phyloP scores from a whole-genome alignment of 768 basidiomycete species.

The Paxillus involutus region DNA sequence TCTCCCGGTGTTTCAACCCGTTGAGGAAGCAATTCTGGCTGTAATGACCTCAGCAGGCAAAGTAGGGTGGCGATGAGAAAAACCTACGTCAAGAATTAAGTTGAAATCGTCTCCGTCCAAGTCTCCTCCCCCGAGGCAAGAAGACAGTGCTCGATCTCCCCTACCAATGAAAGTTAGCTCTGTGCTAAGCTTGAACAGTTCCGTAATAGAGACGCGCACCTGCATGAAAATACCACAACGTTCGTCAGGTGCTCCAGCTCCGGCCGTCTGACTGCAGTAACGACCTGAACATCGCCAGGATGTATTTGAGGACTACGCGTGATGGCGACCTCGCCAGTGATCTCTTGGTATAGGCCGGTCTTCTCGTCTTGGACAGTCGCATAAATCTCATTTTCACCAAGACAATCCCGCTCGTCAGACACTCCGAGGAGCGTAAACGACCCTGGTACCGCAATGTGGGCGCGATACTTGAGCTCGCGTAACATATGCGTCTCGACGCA shows the following conservation, averaged over 20 bases:
- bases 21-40: slow-evolving; percentile 33
- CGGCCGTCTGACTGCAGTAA: slow-evolving; percentile 40
- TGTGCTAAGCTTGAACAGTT: not conserved
- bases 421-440: slow-evolving; percentile 54
- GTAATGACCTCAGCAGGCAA: slow-evolving; percentile 7
- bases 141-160: slow-evolving; percentile 45
- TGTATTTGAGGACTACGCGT: slow-evolving; percentile 56
- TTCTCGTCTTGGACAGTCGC: slow-evolving; percentile 39
- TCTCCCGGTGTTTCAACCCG: slow-evolving; percentile 31
- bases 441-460: slow-evolving; percentile 48
- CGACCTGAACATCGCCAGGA: slow-evolving; percentile 46
- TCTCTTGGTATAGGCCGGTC: slow-evolving; percentile 19
- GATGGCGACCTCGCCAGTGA: slow-evolving; percentile 42
- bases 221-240: slow-evolving; percentile 52
- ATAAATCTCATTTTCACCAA: slow-evolving; percentile 48
- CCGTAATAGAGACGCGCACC: slow-evolving; percentile 25
- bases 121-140: slow-evolving; percentile 53
- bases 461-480: slow-evolving; percentile 51
- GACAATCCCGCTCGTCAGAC: slow-evolving; percentile 47
- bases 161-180: slow-evolving; percentile 19
- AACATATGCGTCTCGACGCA: slow-evolving; percentile 46
- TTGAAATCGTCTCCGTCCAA: slow-evolving; percentile 55
- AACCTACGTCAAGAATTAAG: slow-evolving; percentile 42
- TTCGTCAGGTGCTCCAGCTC: slow-evolving; percentile 42
- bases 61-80: slow-evolving; percentile 1